Percentiles rank a stretch among this genome's conserved stretches.
These are phyloP conservation scores for Populus simonii DNA, from an alignment of 345 rosid species.

Conservation along the genomic window DNA sequence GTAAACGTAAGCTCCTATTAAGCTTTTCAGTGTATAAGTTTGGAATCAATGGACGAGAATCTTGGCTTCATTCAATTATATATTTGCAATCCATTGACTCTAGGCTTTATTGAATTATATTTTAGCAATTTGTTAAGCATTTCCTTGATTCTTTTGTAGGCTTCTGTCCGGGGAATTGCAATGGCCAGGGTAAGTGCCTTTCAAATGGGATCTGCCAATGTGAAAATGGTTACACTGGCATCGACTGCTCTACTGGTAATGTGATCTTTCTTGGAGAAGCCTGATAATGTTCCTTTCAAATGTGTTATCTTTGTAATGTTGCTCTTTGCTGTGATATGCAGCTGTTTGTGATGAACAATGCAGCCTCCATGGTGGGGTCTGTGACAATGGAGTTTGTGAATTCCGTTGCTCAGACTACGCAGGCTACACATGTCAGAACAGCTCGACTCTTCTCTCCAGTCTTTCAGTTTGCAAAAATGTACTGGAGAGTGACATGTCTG, in stretches of 20 bases:
- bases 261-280: neutral
- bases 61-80: neutral
- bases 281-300: neutral
- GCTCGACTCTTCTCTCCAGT: conserved; percentile 75
- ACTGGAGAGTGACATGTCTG: conserved; percentile 62
- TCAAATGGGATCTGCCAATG: conserved; percentile 72
- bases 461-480: conserved; percentile 85
- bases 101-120: neutral
- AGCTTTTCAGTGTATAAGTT: conserved; percentile 2
- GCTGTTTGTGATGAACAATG: conserved; percentile 98
- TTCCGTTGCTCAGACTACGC: conserved; percentile 99
- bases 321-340: conserved; percentile 31
- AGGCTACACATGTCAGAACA: conserved; percentile 95
- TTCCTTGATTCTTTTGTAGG: conserved; percentile 40
- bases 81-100: neutral
- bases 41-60: neutral
- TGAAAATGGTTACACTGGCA: conserved; percentile 73
- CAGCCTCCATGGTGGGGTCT: conserved; percentile 99
- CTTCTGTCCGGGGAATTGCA: conserved; percentile 84
- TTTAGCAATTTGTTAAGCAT: neutral
- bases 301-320: conserved; percentile 6
- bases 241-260: conserved; percentile 94
- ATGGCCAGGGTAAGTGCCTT: conserved; percentile 75
- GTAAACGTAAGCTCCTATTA: conserved; percentile 56
- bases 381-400: conserved; percentile 97